Conservation (phyloP, 345 rosid genomes). For the Syzygium aqueum region DNA sequence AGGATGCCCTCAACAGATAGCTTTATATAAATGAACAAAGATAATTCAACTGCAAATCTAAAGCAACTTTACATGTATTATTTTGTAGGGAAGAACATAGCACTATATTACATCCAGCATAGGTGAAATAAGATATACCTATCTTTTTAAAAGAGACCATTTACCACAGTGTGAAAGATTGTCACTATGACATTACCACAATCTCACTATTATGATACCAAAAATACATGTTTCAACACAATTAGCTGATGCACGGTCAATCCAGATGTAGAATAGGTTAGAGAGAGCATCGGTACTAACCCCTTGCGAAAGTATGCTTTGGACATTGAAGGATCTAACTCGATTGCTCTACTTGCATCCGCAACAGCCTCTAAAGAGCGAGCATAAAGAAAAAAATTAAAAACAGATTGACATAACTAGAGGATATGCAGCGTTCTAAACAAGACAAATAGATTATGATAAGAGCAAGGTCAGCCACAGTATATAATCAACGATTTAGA, state of each 20-base stretch:
- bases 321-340: constrained; percentile 55
- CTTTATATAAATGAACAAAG: background rate
- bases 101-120: background rate
- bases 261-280: background rate
- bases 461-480: too few relatives aligned
- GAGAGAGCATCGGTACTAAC: constrained; percentile 22
- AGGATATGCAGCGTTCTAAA: background rate
- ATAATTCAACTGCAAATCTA: background rate
- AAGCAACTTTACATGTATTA: background rate
- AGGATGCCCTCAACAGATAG: background rate
- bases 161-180: too few relatives aligned
- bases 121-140: background rate
- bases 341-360: constrained; percentile 72
- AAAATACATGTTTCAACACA: background rate
- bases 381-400: background rate
- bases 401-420: background rate
- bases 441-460: background rate
- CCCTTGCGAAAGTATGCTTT: constrained; percentile 85
- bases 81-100: background rate
- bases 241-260: background rate
- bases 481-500: too few relatives aligned
- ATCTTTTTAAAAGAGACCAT: background rate
- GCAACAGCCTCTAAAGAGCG: constrained; percentile 66
- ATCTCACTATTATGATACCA: background rate
- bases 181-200: background rate